A percentile compares a stretch with the other conserved stretches of the same genome.
phyloP scores from a whole-genome alignment of 192 early-diverging fungal species.

The Helicostylum pulchrum region DNA sequence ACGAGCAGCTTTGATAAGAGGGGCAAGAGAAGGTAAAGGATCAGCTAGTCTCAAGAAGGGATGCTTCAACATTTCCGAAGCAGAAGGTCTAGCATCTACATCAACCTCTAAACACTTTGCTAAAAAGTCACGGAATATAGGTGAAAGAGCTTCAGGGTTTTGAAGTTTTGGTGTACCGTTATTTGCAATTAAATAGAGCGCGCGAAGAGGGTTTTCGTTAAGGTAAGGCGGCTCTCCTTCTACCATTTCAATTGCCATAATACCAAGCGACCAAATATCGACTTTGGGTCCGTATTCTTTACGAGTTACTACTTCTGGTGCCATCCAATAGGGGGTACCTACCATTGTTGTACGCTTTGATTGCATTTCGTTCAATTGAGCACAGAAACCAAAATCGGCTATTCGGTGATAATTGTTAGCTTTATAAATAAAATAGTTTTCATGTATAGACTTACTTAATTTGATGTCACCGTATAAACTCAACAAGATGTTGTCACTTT shows the following conservation, averaged over 20 bases:
- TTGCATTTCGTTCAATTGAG: slow-evolving; percentile 70
- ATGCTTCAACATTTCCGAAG: slow-evolving; percentile 57
- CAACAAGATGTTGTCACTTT: slow-evolving; percentile 77
- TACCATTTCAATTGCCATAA: slow-evolving; percentile 80
- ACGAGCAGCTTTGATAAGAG: slow-evolving; percentile 51
- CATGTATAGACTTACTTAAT: slow-evolving; percentile 41
- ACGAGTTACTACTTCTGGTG: slow-evolving; percentile 82
- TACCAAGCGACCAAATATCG: slow-evolving; percentile 73
- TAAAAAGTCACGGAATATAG: slow-evolving; percentile 59
- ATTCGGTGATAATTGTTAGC: not conserved
- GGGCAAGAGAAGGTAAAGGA: slow-evolving; percentile 54
- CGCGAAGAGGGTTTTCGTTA: slow-evolving; percentile 65
- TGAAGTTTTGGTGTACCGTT: slow-evolving; percentile 76
- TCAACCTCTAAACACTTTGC: slow-evolving; percentile 57
- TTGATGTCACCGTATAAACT: slow-evolving; percentile 74
- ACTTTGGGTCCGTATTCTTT: slow-evolving; percentile 78
- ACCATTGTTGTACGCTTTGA: slow-evolving; percentile 77
- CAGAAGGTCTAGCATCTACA: slow-evolving; percentile 52
- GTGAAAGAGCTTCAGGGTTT: slow-evolving; percentile 52
- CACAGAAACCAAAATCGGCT: slow-evolving; percentile 88
- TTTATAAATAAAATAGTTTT: not conserved
- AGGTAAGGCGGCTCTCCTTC: slow-evolving; percentile 75
- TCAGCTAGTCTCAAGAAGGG: slow-evolving; percentile 56
- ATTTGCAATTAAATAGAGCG: slow-evolving; percentile 73
- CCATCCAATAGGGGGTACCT: slow-evolving; percentile 73